Conservation (phyloP, 371 early-diverging fungal species). For the Zychaea mexicana region DNA sequence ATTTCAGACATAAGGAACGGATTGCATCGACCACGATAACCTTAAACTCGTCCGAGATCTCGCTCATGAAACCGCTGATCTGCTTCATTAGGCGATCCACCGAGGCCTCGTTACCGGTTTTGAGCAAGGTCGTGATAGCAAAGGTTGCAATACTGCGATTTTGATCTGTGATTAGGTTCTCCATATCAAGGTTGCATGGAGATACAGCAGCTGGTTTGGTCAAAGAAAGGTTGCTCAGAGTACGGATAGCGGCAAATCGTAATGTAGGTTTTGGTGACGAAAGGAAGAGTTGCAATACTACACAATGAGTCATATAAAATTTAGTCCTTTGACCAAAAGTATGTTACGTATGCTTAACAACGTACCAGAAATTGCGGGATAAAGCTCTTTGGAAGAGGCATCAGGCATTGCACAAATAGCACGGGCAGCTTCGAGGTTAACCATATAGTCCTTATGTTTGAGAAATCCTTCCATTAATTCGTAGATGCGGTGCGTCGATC, state of each 20-base stretch:
- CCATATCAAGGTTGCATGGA: constrained; percentile 97
- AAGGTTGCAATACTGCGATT: constrained; percentile 98
- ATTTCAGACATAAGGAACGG: constrained; percentile 92
- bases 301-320: no score
- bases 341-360: not conserved
- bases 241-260: constrained; percentile 96
- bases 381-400: constrained; percentile 82
- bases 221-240: constrained; percentile 89
- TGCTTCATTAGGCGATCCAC: constrained; percentile 98
- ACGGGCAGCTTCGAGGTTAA: constrained; percentile 96
- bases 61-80: constrained; percentile 94
- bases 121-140: constrained; percentile 97
- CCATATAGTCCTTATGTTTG: constrained; percentile 95
- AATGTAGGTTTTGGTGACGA: constrained; percentile 91
- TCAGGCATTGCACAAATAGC: constrained; percentile 91
- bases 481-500: constrained; percentile 74
- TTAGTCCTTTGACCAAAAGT: not conserved
- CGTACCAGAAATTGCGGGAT: constrained; percentile 86
- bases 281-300: constrained; percentile 90
- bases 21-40: constrained; percentile 97
- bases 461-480: constrained; percentile 89
- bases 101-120: constrained; percentile 97
- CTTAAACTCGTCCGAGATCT: constrained; percentile 98
- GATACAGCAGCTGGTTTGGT: constrained; percentile 88
- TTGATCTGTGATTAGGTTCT: constrained; percentile 92